Percentiles rank a stretch among this genome's conserved stretches.
Evolutionary conservation across 108 stramenopile species (phyloP).

Genomic region (Cyclotella cryptica): DNA sequence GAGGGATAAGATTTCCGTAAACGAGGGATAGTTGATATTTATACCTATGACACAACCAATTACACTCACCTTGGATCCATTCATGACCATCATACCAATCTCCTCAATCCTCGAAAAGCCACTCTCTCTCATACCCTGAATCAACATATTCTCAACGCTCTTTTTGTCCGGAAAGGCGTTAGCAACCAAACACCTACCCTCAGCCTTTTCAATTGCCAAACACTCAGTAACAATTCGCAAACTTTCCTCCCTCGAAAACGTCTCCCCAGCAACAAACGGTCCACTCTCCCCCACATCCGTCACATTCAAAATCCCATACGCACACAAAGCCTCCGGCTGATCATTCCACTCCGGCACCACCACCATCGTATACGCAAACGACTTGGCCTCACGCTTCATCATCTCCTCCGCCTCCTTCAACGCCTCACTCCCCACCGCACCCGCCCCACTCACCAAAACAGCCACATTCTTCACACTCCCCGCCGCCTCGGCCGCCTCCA

Average conservation of each 20-base stretch:
- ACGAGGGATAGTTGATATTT: background rate
- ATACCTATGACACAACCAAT: background rate
- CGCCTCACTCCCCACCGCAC: constrained; percentile 40
- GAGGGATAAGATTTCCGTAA: background rate
- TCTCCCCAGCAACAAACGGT: constrained; percentile 48
- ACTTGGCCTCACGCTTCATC: constrained; percentile 57
- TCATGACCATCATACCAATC: constrained; percentile 83
- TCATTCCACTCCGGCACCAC: constrained; percentile 75
- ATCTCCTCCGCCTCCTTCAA: constrained; percentile 51
- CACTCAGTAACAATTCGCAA: constrained; percentile 79
- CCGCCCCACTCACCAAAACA: constrained; percentile 71
- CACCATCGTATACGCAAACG: constrained; percentile 72
- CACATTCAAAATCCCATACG: constrained; percentile 61
- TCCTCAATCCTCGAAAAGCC: constrained; percentile 83
- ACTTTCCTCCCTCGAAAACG: constrained; percentile 79
- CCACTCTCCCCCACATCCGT: constrained; percentile 36
- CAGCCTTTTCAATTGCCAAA: constrained; percentile 70
- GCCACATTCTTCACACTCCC: constrained; percentile 72
- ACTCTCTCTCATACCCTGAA: constrained; percentile 77
- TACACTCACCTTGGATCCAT: constrained; percentile 62
- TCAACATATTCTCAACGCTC: constrained; percentile 64
- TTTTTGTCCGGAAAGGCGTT: constrained; percentile 52
- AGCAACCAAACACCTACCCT: constrained; percentile 57
- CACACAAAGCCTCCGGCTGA: constrained; percentile 64
- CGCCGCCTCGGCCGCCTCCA: constrained; percentile 51